A percentile compares a stretch with the other conserved stretches of the same genome.
Conservation (phyloP, 139 green algal genomes). For the Picocystis salinarum region DNA sequence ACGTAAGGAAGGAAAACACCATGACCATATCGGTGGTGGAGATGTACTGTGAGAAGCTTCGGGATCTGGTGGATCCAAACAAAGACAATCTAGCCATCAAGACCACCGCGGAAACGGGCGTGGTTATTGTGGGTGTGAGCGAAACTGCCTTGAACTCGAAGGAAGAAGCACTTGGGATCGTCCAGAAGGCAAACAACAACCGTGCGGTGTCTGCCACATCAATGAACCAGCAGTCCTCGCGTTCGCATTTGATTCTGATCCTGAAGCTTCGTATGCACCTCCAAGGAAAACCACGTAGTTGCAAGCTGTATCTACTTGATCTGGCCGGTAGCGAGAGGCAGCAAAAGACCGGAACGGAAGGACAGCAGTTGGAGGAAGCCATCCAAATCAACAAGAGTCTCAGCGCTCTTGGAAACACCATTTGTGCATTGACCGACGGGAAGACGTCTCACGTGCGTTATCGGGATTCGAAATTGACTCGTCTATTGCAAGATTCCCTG, state of each 20-base stretch:
- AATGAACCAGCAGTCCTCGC: constrained; percentile 67
- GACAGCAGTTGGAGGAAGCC: constrained; percentile 40
- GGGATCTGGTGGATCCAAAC: constrained; percentile 39
- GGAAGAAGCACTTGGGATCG: constrained; percentile 29
- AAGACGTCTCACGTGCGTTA: constrained; percentile 48
- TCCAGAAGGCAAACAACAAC: constrained; percentile 37
- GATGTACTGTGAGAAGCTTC: constrained; percentile 59
- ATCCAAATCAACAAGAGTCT: constrained; percentile 64
- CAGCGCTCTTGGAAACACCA: constrained; percentile 48
- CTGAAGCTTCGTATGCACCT: constrained; percentile 28
- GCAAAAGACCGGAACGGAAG: constrained; percentile 44
- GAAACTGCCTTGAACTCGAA: constrained; percentile 27
- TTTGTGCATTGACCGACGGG: constrained; percentile 50
- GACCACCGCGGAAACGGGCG: too few relatives aligned
- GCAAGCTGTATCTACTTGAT: constrained; percentile 75
- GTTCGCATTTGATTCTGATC: constrained; percentile 48
- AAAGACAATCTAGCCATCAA: constrained; percentile 48
- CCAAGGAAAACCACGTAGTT: constrained; percentile 23
- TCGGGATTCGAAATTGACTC: constrained; percentile 45
- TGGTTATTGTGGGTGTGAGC: constrained; percentile 15
- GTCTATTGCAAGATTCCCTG: constrained; percentile 58
- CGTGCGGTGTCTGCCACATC: constrained; percentile 43
- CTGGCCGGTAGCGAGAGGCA: constrained; percentile 55
- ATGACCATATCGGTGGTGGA: constrained; percentile 44
- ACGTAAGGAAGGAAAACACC: constrained; percentile 6